A percentile compares a stretch with the other conserved stretches of the same genome.
These are phyloP conservation scores for Wickerhamiella azyma DNA, from an alignment of 805 yeast genomes.

Conservation along the genomic window DNA sequence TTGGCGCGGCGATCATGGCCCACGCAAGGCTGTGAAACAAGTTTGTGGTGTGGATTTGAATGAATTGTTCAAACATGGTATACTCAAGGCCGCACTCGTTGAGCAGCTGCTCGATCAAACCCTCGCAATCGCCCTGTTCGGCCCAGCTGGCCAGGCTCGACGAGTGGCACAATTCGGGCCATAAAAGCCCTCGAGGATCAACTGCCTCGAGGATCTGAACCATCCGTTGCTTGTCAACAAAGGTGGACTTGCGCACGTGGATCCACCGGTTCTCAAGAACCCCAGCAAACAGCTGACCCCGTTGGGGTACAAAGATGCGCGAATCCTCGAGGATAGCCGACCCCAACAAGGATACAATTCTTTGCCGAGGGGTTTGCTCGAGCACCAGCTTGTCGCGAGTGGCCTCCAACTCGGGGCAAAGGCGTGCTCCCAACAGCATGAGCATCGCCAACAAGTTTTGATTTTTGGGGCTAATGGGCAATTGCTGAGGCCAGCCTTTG, in stretches of 20 bases:
- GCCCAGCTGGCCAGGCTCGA: not conserved
- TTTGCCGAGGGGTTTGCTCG: not conserved
- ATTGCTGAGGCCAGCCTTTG: not conserved
- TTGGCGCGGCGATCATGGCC: not conserved
- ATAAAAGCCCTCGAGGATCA: conserved; percentile 3
- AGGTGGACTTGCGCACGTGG: conserved; percentile 7
- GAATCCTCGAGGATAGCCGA: conserved; percentile 11
- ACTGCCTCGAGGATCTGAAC: conserved; percentile 6
- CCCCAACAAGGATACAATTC: not conserved
- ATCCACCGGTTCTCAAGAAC: conserved; percentile 2
- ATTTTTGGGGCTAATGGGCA: not conserved
- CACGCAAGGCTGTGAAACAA: conserved; percentile 3
- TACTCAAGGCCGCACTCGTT: conserved; percentile 5
- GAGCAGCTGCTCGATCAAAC: not conserved
- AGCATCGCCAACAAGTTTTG: conserved; percentile 5
- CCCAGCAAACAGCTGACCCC: conserved; percentile 6
- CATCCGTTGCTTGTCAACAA: conserved; percentile 5
- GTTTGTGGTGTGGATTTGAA: not conserved
- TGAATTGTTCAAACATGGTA: not conserved
- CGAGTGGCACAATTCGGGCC: conserved; percentile 3
- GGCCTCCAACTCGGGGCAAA: conserved; percentile 5
- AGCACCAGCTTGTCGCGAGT: conserved; percentile 1
- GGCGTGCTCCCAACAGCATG: conserved; percentile 6
- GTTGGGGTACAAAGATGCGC: not conserved
- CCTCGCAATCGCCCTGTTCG: conserved; percentile 3